Conservation (phyloP, 495 filamentous ascomycete species). For the Podospora pseudopauciseta region DNA sequence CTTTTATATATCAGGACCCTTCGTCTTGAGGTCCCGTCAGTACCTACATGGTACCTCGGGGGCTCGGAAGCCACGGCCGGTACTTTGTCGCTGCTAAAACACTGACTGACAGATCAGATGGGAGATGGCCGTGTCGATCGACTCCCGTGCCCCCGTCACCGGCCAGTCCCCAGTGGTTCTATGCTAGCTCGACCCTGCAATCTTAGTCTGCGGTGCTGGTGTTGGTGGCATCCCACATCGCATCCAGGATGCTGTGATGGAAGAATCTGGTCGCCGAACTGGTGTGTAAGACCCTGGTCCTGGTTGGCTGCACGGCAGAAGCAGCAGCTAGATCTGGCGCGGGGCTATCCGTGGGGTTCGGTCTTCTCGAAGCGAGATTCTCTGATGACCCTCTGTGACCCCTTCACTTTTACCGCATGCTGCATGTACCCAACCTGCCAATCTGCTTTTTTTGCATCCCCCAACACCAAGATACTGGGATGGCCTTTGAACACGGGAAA, state of each 20-base stretch:
- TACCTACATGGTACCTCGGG: background rate
- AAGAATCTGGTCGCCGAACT: background rate
- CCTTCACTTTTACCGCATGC: background rate
- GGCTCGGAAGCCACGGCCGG: conserved; percentile 8
- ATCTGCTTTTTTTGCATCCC: background rate
- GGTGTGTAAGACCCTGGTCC: conserved; percentile 13
- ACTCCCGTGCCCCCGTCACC: background rate
- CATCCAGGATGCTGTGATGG: conserved; percentile 1
- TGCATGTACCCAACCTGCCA: background rate
- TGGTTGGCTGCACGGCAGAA: conserved; percentile 13
- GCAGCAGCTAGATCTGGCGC: conserved; percentile 22
- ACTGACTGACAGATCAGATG: background rate
- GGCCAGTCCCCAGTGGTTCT: background rate
- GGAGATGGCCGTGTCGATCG: conserved; percentile 10
- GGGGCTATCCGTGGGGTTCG: conserved; percentile 25
- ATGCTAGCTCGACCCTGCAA: conserved; percentile 11
- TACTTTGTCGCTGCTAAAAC: conserved; percentile 11
- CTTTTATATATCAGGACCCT: background rate
- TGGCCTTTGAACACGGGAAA: background rate
- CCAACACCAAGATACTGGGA: background rate
- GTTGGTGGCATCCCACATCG: background rate
- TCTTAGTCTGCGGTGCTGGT: background rate
- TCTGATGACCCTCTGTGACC: background rate
- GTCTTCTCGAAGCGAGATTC: conserved; percentile 5
- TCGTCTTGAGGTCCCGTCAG: background rate